phyloP scores from a whole-genome alignment of 495 filamentous ascomycete species.

The Podospora didyma region DNA sequence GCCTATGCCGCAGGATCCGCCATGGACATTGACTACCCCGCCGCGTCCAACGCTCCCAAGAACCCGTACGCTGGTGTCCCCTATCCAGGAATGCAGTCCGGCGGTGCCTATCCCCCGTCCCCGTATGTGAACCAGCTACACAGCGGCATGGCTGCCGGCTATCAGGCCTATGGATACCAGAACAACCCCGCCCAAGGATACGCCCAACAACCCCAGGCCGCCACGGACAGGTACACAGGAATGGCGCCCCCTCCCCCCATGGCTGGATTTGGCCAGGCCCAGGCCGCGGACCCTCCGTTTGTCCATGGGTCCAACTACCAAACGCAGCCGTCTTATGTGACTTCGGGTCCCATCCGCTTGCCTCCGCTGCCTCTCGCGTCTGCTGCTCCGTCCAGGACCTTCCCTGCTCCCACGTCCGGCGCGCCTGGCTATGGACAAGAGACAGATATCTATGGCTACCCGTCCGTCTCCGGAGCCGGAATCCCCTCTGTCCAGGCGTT shows the following conservation, averaged over 20 bases:
- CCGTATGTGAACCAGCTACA: slow-evolving; percentile 18
- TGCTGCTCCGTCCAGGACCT: slow-evolving; percentile 21
- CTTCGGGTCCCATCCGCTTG: slow-evolving; percentile 18
- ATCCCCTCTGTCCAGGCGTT: slow-evolving; percentile 31
- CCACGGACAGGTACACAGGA: slow-evolving; percentile 23
- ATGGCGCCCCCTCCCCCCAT: slow-evolving; percentile 23
- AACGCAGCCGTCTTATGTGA: slow-evolving; percentile 15
- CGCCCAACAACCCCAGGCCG: slow-evolving; percentile 23
- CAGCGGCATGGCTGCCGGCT: slow-evolving; percentile 14
- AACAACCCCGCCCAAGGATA: slow-evolving; percentile 22
- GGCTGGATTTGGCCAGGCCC: too few relatives aligned
- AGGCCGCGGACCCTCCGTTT: background rate
- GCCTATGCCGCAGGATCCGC: slow-evolving; percentile 4
- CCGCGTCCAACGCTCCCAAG: slow-evolving; percentile 8
- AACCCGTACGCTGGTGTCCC: slow-evolving; percentile 10
- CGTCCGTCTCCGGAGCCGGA: slow-evolving; percentile 25
- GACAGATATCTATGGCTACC: slow-evolving; percentile 29
- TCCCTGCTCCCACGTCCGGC: slow-evolving; percentile 8
- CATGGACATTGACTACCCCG: slow-evolving; percentile 29
- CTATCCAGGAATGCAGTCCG: slow-evolving; percentile 17
- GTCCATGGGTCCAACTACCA: slow-evolving; percentile 22
- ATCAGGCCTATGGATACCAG: slow-evolving; percentile 19
- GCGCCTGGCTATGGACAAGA: slow-evolving; percentile 23
- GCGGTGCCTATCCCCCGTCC: slow-evolving; percentile 16
- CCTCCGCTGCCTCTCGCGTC: slow-evolving; percentile 18